Evolutionary conservation across 257 asterid species (phyloP), one percentile per base, ranked within the genome.

Genomic region (Anisodus tanguticus): DNA sequence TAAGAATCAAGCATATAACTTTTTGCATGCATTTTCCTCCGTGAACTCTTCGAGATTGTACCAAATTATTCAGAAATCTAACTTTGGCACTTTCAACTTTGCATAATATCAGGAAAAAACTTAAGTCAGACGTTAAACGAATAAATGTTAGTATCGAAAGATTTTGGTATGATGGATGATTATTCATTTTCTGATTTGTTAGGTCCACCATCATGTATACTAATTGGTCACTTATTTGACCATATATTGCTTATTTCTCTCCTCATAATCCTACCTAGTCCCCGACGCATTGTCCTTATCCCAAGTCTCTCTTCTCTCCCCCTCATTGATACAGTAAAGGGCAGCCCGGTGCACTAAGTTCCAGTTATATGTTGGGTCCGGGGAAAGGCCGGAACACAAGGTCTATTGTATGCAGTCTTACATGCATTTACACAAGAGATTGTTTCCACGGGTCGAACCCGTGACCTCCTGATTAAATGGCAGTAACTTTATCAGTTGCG

Each of bases 1-100:
- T 51, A 51, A 76, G 81, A 76, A 12, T 53, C 22, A 77, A 53
- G 64, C 26, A 77, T 72, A 9, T 51, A 76, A 11, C 45, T 76
- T 10, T 64, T 49, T 26, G 41, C 47, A 76, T 39, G 49, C 0
- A 49, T 2, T 74, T 74, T 49, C 81, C 43, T 74, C 19, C 81
- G 62, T 72, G 11, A 72, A 47, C 60, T 72, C 80, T 19, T 47
- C 31, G 9, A 72, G 16, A 47, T 15, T 1, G 45, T 60, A 35
- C 67, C 11, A 60, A 60, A 22, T 62, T 62, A 22, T 8, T 62
- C 69, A 22, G 45, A 22, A 49, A 22, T 49, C 2, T 3, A 26
- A 74, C 22, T 11, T 74, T 22, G 6, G 3, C 16, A 19, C 15
- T 22, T n/a, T n/a, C 35, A 60, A 63, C 70, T 63, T 49, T 51